phyloP scores from a whole-genome alignment of 2,329 filamentous ascomycete genomes.

The Colletotrichum navitas region DNA sequence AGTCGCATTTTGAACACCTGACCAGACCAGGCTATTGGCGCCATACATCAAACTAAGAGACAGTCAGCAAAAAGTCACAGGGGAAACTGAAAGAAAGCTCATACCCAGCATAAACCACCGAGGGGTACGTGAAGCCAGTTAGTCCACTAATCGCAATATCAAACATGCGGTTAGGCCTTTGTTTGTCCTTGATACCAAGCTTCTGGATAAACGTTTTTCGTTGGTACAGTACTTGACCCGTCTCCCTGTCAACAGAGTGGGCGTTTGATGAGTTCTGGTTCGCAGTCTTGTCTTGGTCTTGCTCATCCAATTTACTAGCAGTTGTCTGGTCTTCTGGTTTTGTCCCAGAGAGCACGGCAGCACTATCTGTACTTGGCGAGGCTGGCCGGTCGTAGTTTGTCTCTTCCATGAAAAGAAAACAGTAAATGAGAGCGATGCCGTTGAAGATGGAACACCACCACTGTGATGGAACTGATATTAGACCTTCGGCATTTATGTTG shows the following conservation, averaged over 20 bases:
- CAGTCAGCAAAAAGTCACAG: too few species aligned
- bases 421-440: constrained; percentile 51
- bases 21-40: constrained; percentile 51
- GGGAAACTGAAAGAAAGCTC: not conserved
- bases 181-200: constrained; percentile 49
- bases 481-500: too few species aligned
- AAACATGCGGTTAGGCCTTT: constrained; percentile 53
- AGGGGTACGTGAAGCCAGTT: constrained; percentile 48
- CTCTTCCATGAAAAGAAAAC: constrained; percentile 72
- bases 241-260: constrained; percentile 43
- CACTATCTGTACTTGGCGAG: not conserved
- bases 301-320: not conserved
- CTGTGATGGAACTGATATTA: not conserved
- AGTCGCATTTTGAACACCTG: constrained; percentile 49
- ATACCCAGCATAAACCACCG: constrained; percentile 55
- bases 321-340: not conserved
- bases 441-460: constrained; percentile 58
- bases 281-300: not conserved
- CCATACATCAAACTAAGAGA: constrained; percentile 48
- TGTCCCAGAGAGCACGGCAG: not conserved
- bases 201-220: constrained; percentile 55
- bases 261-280: not conserved
- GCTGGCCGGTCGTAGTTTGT: constrained; percentile 62
- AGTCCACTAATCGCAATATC: constrained; percentile 52
- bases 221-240: constrained; percentile 49